phyloP scores from a whole-genome alignment of 495 filamentous ascomycete species.

The Neurospora hispaniola region DNA sequence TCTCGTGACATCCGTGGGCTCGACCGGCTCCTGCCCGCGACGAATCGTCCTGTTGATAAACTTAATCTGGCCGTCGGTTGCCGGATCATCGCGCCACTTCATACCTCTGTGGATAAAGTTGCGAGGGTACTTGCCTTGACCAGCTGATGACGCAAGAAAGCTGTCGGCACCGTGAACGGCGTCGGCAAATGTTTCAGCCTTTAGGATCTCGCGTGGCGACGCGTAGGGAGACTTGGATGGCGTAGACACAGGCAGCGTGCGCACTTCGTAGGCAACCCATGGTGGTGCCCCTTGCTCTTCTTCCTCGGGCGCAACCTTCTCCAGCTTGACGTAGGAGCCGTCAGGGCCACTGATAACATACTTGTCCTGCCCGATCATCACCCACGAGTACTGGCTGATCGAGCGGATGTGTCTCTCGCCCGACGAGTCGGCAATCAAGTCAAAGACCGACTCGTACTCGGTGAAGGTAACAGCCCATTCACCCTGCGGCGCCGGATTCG shows the following conservation, averaged over 20 bases:
- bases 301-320: slow-evolving; percentile 25
- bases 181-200: slow-evolving; percentile 47
- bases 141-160: background rate
- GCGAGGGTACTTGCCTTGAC: slow-evolving; percentile 44
- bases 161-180: slow-evolving; percentile 70
- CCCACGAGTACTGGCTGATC: slow-evolving; percentile 70
- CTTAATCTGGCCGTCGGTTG: slow-evolving; percentile 57
- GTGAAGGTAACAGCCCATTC: slow-evolving; percentile 53
- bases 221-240: slow-evolving; percentile 46
- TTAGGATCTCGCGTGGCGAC: slow-evolving; percentile 53
- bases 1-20: slow-evolving; percentile 51
- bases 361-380: slow-evolving; percentile 50
- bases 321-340: slow-evolving; percentile 54
- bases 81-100: slow-evolving; percentile 55
- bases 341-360: slow-evolving; percentile 52
- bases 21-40: slow-evolving; percentile 43
- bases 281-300: background rate
- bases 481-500: background rate
- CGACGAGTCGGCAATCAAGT: slow-evolving; percentile 74
- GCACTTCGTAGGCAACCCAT: slow-evolving; percentile 29
- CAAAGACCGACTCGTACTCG: slow-evolving; percentile 80
- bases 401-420: slow-evolving; percentile 67
- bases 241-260: slow-evolving; percentile 21
- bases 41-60: slow-evolving; percentile 58
- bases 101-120: slow-evolving; percentile 46